These are phyloP conservation scores for Davidsoniella eucalypti DNA, from an alignment of 2,329 filamentous ascomycete species.

Conservation along the genomic window DNA sequence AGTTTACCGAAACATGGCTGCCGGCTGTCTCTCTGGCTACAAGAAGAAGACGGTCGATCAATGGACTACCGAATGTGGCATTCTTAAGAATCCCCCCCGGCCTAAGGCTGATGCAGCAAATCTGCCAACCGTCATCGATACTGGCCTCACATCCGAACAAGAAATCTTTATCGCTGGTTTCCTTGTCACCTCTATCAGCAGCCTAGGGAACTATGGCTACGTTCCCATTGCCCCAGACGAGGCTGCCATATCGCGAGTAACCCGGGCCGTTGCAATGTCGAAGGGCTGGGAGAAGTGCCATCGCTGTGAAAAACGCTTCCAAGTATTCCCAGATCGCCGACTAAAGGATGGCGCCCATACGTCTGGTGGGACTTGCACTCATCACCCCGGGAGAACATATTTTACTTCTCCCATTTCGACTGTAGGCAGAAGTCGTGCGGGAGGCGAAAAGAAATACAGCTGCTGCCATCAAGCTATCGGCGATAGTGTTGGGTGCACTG, in stretches of 20 bases:
- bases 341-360: constrained; percentile 59
- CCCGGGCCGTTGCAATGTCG: constrained; percentile 45
- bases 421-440: constrained; percentile 27
- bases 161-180: constrained; percentile 49
- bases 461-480: constrained; percentile 69
- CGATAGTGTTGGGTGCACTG: constrained; percentile 58
- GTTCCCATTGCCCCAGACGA: constrained; percentile 50
- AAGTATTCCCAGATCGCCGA: constrained; percentile 76
- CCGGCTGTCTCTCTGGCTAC: constrained; percentile 59
- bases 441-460: constrained; percentile 31
- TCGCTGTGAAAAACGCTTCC: constrained; percentile 70
- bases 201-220: constrained; percentile 57
- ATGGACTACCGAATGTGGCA: constrained; percentile 32
- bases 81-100: constrained; percentile 5
- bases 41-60: constrained; percentile 56
- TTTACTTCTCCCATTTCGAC: constrained; percentile 40
- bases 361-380: constrained; percentile 59
- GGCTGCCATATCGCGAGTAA: constrained; percentile 49
- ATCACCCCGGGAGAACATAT: constrained; percentile 62
- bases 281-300: constrained; percentile 79
- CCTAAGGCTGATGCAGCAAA: neutral
- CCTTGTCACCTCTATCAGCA: constrained; percentile 46
- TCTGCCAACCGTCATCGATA: constrained; percentile 39
- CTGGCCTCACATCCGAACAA: constrained; percentile 49
- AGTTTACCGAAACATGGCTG: constrained; percentile 73